Evolutionary conservation across 306 rosid genomes (phyloP), one percentile per base, ranked within the genome.

Genomic region (Glycine latifolia): DNA sequence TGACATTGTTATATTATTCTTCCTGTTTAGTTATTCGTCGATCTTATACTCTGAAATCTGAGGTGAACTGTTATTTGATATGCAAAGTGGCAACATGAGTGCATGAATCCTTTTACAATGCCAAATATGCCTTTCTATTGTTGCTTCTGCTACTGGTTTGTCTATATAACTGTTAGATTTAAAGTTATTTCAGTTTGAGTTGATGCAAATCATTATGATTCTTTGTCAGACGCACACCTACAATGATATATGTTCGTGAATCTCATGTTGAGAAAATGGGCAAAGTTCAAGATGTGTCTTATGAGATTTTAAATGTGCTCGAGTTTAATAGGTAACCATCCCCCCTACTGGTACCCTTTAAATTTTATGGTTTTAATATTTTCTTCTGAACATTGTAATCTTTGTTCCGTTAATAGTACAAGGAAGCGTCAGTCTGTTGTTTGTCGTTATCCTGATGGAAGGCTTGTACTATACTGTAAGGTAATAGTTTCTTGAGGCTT

Each of bases 401-500:
- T 0, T 26, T 26, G 31, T 26, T 26, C 31, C 47, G 1, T 60
- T 83, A 81, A 83, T 83, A 94, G 97, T 88, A 91, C 93, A 69
- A 88, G 98, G 90, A 95, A 95, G 90, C 98, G 97, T 50, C 98
- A 95, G 79, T 95, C 98, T 33, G 97, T 95, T 74, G 91, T 95
- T 71, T 95, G 98, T 79, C 97, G 97, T 37, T 95, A 89, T 89
- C 93, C 95, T 7, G 90, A 95, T 90, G 98, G 98, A 55, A 88
- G 94, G 85, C 97, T 95, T 83, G 89, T 92, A 46, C 75, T 95
- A 78, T 95, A 95, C 87, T 90, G 97, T 84, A 95, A 95, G 98
- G 98, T 94, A 94, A 87, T 71, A 52, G 73, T 66, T 88, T 82
- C 55, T 59, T 37, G 66, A 74, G 81, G 10, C 52, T 80, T 54